Conservation (phyloP, 2,329 filamentous ascomycete genomes). For the Microthyrium microscopicum region DNA sequence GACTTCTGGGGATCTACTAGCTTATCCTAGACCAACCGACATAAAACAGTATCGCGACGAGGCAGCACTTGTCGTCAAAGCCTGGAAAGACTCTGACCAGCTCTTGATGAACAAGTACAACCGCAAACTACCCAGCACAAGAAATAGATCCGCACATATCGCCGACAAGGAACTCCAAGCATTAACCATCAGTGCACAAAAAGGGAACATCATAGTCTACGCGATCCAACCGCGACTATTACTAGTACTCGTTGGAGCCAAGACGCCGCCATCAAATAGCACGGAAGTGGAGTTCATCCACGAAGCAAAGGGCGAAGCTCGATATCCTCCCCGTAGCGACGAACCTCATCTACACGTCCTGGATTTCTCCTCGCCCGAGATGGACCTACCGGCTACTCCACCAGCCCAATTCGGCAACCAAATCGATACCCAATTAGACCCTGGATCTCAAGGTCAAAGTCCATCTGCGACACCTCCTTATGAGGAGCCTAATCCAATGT, state of each 20-base stretch:
- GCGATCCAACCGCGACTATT: conserved; percentile 29
- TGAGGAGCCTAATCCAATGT: too few species aligned
- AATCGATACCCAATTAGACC: too few species aligned
- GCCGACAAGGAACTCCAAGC: conserved; percentile 18
- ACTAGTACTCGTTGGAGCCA: conserved; percentile 30
- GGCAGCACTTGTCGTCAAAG: conserved; percentile 30
- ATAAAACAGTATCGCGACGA: conserved; percentile 32
- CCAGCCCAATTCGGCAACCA: too few species aligned
- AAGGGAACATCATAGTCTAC: conserved; percentile 29
- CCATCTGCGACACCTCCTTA: too few species aligned
- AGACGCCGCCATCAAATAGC: conserved; percentile 20
- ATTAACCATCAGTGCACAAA: conserved; percentile 29
- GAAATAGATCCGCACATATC: background rate
- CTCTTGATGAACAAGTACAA: conserved; percentile 8
- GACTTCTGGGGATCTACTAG: conserved; percentile 31
- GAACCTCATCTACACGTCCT: conserved; percentile 5
- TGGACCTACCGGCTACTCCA: conserved; percentile 5
- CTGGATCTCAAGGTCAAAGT: too few species aligned
- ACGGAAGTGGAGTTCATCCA: conserved; percentile 25
- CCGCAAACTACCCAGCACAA: conserved; percentile 7
- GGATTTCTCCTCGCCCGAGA: background rate
- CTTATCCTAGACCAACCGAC: conserved; percentile 31
- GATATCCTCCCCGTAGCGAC: conserved; percentile 17
- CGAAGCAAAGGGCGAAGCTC: conserved; percentile 23
- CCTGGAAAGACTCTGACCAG: conserved; percentile 29